A percentile compares a stretch with the other conserved stretches of the same genome.
Evolutionary conservation across 2,329 filamentous ascomycete genomes (phyloP).

Genomic region (Microdochium paspali): DNA sequence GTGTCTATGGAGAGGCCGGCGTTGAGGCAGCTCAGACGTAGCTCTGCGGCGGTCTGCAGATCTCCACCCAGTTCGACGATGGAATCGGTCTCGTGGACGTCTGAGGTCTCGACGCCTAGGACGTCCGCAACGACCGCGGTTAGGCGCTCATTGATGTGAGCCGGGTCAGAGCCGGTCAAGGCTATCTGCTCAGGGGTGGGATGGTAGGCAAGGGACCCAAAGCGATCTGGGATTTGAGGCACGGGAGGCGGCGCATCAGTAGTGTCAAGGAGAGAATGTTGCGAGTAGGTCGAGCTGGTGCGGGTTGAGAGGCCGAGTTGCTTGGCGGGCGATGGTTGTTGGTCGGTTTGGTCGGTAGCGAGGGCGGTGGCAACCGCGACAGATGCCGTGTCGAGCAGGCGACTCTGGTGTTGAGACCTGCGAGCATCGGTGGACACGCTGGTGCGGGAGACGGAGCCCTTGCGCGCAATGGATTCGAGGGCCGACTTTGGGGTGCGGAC

Average conservation of each 20-base stretch:
- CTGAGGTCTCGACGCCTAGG: slow-evolving; percentile 19
- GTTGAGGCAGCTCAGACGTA: slow-evolving; percentile 23
- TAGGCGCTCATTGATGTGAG: slow-evolving; percentile 18
- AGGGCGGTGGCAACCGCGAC: not conserved
- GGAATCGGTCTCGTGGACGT: slow-evolving; percentile 28
- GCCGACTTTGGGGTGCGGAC: too few species aligned
- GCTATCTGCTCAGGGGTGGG: slow-evolving; percentile 2
- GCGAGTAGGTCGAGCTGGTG: not conserved
- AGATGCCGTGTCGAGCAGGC: not conserved
- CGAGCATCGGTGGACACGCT: not conserved
- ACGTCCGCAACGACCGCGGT: slow-evolving; percentile 24
- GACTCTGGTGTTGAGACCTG: not conserved
- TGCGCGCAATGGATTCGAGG: not conserved
- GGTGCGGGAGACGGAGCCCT: not conserved
- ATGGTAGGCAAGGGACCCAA: not conserved
- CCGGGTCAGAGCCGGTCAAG: slow-evolving; percentile 3
- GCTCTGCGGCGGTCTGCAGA: slow-evolving; percentile 20
- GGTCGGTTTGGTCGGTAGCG: not conserved
- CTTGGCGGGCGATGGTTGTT: not conserved
- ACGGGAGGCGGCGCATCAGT: not conserved
- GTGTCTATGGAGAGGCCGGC: slow-evolving; percentile 24
- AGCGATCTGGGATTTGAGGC: not conserved
- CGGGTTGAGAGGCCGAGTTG: not conserved
- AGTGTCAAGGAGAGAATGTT: not conserved
- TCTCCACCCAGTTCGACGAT: slow-evolving; percentile 34